phyloP scores from a whole-genome alignment of 202 grass and related monocot genomes.

The Brachypodium distachyon region DNA sequence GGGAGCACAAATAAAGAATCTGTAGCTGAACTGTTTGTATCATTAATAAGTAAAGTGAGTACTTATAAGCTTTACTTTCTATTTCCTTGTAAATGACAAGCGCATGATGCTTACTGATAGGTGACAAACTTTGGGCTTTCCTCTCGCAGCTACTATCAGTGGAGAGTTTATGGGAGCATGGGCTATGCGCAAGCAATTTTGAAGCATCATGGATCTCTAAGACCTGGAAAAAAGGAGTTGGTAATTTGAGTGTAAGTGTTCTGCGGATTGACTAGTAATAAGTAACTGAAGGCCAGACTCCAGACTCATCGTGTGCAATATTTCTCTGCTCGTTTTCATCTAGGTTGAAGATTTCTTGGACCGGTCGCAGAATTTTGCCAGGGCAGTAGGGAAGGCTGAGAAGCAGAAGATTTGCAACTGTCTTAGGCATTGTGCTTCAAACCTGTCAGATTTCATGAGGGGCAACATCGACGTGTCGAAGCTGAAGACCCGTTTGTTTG shows the following conservation, averaged over 20 bases:
- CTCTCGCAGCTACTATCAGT: conserved; percentile 55
- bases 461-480: conserved; percentile 28
- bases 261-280: not conserved
- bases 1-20: conserved; percentile 75
- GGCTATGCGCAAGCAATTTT: conserved; percentile 69
- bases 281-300: not conserved
- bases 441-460: conserved; percentile 48
- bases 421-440: conserved; percentile 30
- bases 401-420: conserved; percentile 53
- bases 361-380: conserved; percentile 65
- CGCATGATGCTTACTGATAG: not conserved
- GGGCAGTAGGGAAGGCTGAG: conserved; percentile 48
- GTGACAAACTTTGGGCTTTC: not conserved
- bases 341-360: conserved; percentile 97
- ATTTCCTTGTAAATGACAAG: not conserved
- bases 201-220: conserved; percentile 87
- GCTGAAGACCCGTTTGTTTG: conserved; percentile 54
- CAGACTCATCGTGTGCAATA: not conserved
- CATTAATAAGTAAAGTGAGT: conserved; percentile 76
- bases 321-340: not conserved
- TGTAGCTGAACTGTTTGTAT: conserved; percentile 69
- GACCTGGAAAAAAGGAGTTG: conserved; percentile 38
- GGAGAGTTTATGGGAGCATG: conserved; percentile 75
- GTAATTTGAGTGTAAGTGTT: conserved; percentile 43
- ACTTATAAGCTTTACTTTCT: not conserved